Percentiles rank a stretch among this genome's conserved stretches.
phyloP scores from a whole-genome alignment of 2,329 filamentous ascomycete genomes.

The Zasmidium cellare region DNA sequence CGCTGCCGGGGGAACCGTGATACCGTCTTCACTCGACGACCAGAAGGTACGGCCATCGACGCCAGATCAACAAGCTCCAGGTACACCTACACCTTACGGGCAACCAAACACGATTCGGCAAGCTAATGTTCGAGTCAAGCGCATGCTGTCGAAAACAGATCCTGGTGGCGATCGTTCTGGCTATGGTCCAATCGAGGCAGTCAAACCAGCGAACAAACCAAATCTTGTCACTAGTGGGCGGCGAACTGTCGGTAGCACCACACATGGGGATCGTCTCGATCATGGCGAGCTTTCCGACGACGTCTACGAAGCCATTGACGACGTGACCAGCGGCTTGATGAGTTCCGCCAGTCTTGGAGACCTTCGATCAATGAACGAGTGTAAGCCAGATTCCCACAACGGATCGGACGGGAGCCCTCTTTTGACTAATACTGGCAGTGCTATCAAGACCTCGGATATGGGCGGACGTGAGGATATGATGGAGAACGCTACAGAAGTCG shows the following conservation, averaged over 20 bases:
- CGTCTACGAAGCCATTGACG: slow-evolving; percentile 17
- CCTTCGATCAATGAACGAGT: slow-evolving; percentile 16
- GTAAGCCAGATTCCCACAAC: slow-evolving; percentile 17
- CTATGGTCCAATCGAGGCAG: neutral
- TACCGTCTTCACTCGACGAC: neutral
- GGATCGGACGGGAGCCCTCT: slow-evolving; percentile 4
- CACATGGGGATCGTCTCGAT: neutral
- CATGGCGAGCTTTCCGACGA: slow-evolving; percentile 9
- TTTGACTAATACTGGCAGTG: slow-evolving; percentile 16
- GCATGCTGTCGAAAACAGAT: neutral
- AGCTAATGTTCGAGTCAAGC: slow-evolving; percentile 6
- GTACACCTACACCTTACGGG: slow-evolving; percentile 3
- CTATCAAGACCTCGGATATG: slow-evolving; percentile 3
- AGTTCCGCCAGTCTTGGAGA: neutral
- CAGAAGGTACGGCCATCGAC: neutral
- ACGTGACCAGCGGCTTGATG: slow-evolving; percentile 19
- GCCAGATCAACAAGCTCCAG: neutral
- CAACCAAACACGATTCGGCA: neutral
- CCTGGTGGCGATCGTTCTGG: neutral
- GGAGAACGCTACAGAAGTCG: slow-evolving; percentile 1
- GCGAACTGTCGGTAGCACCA: neutral
- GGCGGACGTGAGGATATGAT: slow-evolving; percentile 1
- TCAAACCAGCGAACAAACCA: neutral
- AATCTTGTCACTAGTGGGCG: neutral
- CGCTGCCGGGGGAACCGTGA: too few species aligned